These are phyloP conservation scores for Cryptosporidium sp. DNA, from an alignment of 169 alveolate species.

Conservation along the genomic window DNA sequence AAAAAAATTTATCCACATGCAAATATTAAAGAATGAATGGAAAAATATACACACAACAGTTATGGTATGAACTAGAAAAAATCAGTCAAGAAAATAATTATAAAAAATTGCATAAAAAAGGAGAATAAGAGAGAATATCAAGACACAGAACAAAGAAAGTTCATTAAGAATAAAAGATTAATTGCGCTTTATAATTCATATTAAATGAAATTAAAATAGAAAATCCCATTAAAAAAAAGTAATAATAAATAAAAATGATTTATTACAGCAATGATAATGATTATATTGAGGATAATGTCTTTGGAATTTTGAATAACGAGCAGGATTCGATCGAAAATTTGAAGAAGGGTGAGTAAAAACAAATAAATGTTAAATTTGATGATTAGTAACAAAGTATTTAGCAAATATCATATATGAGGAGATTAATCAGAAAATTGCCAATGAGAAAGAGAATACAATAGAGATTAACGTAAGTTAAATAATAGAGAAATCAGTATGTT, in stretches of 20 bases:
- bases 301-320: slow-evolving; percentile 16
- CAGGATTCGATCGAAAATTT: slow-evolving; percentile 28
- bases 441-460: slow-evolving; percentile 4
- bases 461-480: slow-evolving; percentile 22
- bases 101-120: no score
- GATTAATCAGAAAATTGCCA: background rate
- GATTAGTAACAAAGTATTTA: background rate
- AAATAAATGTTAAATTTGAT: background rate
- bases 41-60: background rate
- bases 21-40: background rate
- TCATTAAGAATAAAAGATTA: no score
- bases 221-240: background rate
- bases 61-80: no score
- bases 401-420: slow-evolving; percentile 11
- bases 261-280: background rate
- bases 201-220: background rate
- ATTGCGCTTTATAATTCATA: no score
- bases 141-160: background rate
- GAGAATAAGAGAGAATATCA: background rate
- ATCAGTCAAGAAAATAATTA: no score
- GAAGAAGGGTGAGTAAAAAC: slow-evolving; percentile 14
- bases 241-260: background rate
- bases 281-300: background rate
- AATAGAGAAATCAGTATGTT: background rate
- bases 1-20: slow-evolving; percentile 32